Base-by-base conservation (phyloP, 2,329 filamentous ascomycete species). In the Exophiala bonariae region DNA sequence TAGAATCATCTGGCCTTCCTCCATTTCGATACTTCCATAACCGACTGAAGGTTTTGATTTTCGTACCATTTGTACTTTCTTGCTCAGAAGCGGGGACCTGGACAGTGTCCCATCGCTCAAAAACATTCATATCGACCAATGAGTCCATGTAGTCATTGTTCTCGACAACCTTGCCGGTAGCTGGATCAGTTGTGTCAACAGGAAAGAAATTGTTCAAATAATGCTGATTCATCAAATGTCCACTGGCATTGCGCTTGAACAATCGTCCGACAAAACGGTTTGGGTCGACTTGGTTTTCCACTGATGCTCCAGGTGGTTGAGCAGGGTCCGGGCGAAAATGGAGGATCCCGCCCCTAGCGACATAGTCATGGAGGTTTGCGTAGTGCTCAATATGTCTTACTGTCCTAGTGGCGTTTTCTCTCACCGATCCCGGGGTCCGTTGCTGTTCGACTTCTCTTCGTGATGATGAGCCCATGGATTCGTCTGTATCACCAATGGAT, bases 371-470 rank as follows among this genome's bases (percentile, higher is more conserved):
- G 7, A 77, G 78, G 61, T 91, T 86, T 2, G 83, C 85, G 60
- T 91, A 93, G 65, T 93, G 88, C 66, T 93, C 88, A 31, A 93
- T 84, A 55, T 90, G 77, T 4, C 78, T 75, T 41, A 92, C 83
- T 2, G 79, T 78, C 32, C 55, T 32, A 72, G 68, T 51, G 74
- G 71, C 4, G n/a, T 19, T 39, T 44, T 52, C 39, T 46, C 42
- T 17, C 31, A 18, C 19, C 7, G 16, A 37, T 33, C 19, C 23
- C 16, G 20, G 30, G 9, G 14, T 20, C 7, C 17, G 33, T 14
- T 38, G 36, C 39, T 46, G 14, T 50, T 43, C 17, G 30, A 28
- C 41, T 28, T 35, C 23, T 11, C 23, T 11, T 26, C 23, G 23
- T 26, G n/a, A n/a, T 14, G 36, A 26, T 43, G 26, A 22, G 41